Conservation (phyloP, 306 rosid species). For the Arachis hypogaea region DNA sequence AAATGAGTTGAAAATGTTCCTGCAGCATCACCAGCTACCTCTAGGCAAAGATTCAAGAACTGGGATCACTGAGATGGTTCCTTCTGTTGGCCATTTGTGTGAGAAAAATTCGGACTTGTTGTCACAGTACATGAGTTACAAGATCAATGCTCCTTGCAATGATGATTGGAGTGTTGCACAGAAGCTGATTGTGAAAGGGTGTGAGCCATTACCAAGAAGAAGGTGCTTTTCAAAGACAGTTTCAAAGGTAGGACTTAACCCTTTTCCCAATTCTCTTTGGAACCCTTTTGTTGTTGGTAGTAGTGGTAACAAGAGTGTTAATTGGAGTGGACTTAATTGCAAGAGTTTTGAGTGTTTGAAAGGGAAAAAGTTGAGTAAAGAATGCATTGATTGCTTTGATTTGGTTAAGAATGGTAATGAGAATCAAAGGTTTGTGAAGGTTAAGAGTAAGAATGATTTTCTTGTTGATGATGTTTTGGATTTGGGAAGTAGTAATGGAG, state of each 20-base stretch:
- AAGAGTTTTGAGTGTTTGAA: constrained; percentile 78
- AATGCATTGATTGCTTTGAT: constrained; percentile 78
- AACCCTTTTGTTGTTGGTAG: constrained; percentile 44
- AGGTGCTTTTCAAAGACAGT: constrained; percentile 77
- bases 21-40: constrained; percentile 75
- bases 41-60: constrained; percentile 85
- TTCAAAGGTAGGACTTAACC: constrained; percentile 60
- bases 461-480: constrained; percentile 73
- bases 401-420: constrained; percentile 58
- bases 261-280: constrained; percentile 80
- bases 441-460: constrained; percentile 74
- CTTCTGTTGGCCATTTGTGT: constrained; percentile 87
- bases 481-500: constrained; percentile 62
- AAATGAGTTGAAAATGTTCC: constrained; percentile 69
- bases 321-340: constrained; percentile 81
- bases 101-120: constrained; percentile 68
- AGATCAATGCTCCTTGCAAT: constrained; percentile 68
- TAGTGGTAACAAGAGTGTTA: constrained; percentile 65
- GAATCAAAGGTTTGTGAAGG: constrained; percentile 65
- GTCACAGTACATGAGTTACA: constrained; percentile 82
- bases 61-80: constrained; percentile 93
- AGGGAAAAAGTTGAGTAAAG: constrained; percentile 65
- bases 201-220: constrained; percentile 90
- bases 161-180: constrained; percentile 94
- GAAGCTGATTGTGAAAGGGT: constrained; percentile 71